Conservation (phyloP, 352 stramenopile species). For the Pythium biforme region DNA sequence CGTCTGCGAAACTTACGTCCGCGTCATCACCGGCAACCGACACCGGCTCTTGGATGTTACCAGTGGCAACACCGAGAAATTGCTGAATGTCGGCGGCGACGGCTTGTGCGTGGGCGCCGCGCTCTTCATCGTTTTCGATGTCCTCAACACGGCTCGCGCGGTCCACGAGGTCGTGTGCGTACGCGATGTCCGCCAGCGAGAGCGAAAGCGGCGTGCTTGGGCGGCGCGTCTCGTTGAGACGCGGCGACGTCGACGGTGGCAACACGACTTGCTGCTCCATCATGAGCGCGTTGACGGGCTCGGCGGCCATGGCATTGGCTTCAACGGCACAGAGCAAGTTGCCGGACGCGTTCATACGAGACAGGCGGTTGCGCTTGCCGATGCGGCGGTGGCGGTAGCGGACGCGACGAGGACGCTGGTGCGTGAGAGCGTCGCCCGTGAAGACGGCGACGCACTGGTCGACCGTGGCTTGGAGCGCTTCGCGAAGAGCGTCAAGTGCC, state of each 20-base stretch:
- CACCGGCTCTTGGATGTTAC: background rate
- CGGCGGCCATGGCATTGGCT: background rate
- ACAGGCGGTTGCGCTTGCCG: slow-evolving; percentile 2
- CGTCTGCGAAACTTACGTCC: background rate
- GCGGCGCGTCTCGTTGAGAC: too few species aligned
- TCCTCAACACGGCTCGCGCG: background rate
- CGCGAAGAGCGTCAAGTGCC: slow-evolving; percentile 11
- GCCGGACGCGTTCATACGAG: slow-evolving; percentile 1
- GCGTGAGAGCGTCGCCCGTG: background rate
- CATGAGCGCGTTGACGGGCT: background rate
- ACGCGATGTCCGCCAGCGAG: background rate
- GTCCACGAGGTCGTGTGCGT: background rate
- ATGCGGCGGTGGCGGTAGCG: slow-evolving; percentile 1
- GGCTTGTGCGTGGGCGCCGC: background rate
- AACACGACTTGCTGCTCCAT: background rate
- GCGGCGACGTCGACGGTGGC: too few species aligned
- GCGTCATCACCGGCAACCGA: background rate
- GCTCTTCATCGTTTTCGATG: background rate
- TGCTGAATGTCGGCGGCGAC: background rate
- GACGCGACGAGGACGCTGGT: background rate
- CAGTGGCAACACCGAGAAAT: background rate
- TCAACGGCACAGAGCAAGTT: background rate
- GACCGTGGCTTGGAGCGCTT: slow-evolving; percentile 10
- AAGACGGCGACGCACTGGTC: slow-evolving; percentile 5
- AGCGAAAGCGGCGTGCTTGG: background rate